phyloP scores from a whole-genome alignment of 2,329 filamentous ascomycete genomes.

The Dendrostoma leiphaemia region DNA sequence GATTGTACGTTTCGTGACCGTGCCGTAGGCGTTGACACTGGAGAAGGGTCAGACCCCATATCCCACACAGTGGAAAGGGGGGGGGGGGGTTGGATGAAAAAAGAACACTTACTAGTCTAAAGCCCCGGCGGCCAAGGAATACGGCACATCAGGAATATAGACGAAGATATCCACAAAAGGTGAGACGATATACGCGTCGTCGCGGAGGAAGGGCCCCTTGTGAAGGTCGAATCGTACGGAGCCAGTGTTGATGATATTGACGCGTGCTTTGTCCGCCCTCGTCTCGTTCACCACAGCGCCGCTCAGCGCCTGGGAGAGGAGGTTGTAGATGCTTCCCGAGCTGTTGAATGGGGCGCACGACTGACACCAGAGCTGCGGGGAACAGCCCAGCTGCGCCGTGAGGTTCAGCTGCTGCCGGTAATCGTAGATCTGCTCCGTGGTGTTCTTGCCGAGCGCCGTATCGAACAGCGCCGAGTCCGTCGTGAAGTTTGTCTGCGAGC shows the following conservation, averaged over 20 bases:
- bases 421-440: slow-evolving; percentile 31
- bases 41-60: too few species aligned
- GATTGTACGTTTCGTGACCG: slow-evolving; percentile 32
- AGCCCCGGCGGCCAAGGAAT: slow-evolving; percentile 37
- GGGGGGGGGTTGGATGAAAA: neutral
- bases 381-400: slow-evolving; percentile 52
- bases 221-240: slow-evolving; percentile 60
- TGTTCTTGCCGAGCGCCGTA: slow-evolving; percentile 19
- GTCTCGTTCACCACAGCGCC: slow-evolving; percentile 50
- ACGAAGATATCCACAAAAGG: slow-evolving; percentile 54
- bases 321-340: slow-evolving; percentile 52
- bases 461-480: slow-evolving; percentile 19
- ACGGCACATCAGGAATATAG: slow-evolving; percentile 53
- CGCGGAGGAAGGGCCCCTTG: slow-evolving; percentile 60
- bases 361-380: slow-evolving; percentile 58
- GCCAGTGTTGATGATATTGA: slow-evolving; percentile 61
- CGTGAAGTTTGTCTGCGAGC: slow-evolving; percentile 21
- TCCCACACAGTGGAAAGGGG: too few species aligned
- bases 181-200: slow-evolving; percentile 52
- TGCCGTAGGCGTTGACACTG: slow-evolving; percentile 41
- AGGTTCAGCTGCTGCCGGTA: slow-evolving; percentile 53
- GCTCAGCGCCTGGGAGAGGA: slow-evolving; percentile 50
- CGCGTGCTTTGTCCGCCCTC: slow-evolving; percentile 47
- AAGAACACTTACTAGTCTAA: slow-evolving; percentile 25
- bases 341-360: slow-evolving; percentile 52